These are phyloP conservation scores for Lentinula detonsa DNA, from an alignment of 768 basidiomycete species.

Conservation along the genomic window DNA sequence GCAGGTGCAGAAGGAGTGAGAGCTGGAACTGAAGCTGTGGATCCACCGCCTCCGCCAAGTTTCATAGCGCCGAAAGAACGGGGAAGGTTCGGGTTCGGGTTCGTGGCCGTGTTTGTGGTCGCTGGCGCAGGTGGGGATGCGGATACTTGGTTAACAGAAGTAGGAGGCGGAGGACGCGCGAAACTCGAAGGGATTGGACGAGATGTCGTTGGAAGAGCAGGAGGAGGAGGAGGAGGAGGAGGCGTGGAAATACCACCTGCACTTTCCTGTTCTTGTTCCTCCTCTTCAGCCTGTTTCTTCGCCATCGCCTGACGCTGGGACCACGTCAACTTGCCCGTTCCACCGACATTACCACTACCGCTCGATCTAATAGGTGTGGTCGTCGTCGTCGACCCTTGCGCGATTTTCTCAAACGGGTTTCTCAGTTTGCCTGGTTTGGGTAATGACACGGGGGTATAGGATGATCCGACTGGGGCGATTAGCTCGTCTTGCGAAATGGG, in stretches of 20 bases:
- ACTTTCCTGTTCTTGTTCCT: conserved; percentile 28
- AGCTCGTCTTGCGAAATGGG: conserved; percentile 68
- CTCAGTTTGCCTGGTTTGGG: conserved; percentile 81
- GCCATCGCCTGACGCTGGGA: conserved; percentile 88
- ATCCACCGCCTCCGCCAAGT: neutral
- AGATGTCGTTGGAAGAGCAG: conserved; percentile 18
- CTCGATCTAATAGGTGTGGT: conserved; percentile 13
- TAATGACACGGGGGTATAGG: conserved; percentile 84
- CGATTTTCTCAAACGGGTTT: conserved; percentile 71
- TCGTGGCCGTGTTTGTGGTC: too few relatives aligned
- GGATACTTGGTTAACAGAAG: neutral
- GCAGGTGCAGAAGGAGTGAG: neutral
- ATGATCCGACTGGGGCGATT: conserved; percentile 81
- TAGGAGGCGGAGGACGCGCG: neutral
- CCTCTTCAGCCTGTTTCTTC: conserved; percentile 81
- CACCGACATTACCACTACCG: conserved; percentile 11
- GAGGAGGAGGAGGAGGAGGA: neutral
- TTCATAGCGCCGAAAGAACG: conserved; percentile 21
- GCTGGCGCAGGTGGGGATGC: neutral
- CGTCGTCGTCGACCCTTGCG: conserved; percentile 32
- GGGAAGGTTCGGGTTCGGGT: conserved; percentile 37
- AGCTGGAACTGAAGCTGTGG: neutral
- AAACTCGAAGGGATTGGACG: neutral
- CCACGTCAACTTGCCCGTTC: conserved; percentile 85
- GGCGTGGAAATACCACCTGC: too few relatives aligned